Evolutionary conservation across 768 basidiomycete genomes (phyloP), one percentile per base, ranked within the genome.

Genomic region (Clavulina sp.): DNA sequence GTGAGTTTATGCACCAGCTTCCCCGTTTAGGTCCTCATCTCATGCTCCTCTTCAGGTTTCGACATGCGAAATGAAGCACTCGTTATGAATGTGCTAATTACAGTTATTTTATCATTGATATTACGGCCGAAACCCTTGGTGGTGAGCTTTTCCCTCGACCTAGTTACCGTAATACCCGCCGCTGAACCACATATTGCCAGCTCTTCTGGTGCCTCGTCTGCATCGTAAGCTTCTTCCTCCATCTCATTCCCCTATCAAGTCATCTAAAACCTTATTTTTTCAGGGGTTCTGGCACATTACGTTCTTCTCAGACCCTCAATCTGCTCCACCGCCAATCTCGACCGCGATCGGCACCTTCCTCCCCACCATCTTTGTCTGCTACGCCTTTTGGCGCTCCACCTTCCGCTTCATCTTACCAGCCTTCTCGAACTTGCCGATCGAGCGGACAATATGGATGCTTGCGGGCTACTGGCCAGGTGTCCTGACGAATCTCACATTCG

Each of bases 391-490:
- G 83, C 72, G 81, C 23, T 62, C 79, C 26, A 80, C 81, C 0
- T 75, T 80, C 63, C 74, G 85, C 6, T 84, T 80, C 62, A 78
- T 78, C 3, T 63, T 87, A 5, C 84, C 86, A 4, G 68, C 71
- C 2, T 88, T 87, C 63, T 59, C 68, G 28, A 72, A 72, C 36
- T 73, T 74, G 30, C 82, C 84, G 2, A 64, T 91, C 29, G 88
- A 91, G 62, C 70, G 77, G 3, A 73, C 75, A 46, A 61, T 88
- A 24, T 78, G 76, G 69, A 91, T 84, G 61, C 70, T 88, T 21
- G 75, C 69, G 5, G 77, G 82, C 7, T 89, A 73, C 63, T 89
- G 86, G 86, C 71, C 75, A 7, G 84, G 84, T 0, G 66, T 87
- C 19, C 70, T 87, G 31, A 72, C 78, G 53, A 88, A 87, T 62